Evolutionary conservation across 1,284 basidiomycete genomes (phyloP), one percentile per base, ranked within the genome.

Genomic region (Mycena citricolor): DNA sequence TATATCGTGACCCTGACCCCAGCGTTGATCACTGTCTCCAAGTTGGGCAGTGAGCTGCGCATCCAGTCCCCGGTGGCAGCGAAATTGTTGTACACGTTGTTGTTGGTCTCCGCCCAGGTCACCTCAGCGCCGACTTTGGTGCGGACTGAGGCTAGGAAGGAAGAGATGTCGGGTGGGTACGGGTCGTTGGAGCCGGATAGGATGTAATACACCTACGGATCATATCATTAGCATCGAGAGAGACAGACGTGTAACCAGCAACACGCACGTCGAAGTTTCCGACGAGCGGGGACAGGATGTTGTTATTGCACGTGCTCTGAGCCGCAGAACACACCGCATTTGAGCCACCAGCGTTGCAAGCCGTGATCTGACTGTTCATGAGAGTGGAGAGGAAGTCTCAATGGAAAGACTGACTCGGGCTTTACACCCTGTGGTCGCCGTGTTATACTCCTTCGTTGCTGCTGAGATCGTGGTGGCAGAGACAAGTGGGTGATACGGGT

Each of bases 1-100:
- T 70, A 81, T 25, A 81, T 58, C 29, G 76, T 55, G 28, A 37
- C 17, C 49, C 74, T 54, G 49, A 81, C 79, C 5, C 79, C 79
- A 32, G 79, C 70, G 48, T 82, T 69, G 52, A 83, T 77, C 5
- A 83, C 78, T 19, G 64, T 69, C 59, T 82, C 79, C 16, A 83
- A 62, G 47, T 76, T 55, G 2, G 73, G 76, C 13, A 70, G 59
- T 7, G 77, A 79, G 57, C 73, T 81, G 33, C 72, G 66, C 79
- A 82, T 81, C 79, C 79, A 82, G 47, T 83, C 81, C 22, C 79
- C 51, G 32, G 14, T 39, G 4, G 25, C 10, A 1, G 31, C 44
- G 31, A 29, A 58, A 58, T 39, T 52, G 67, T 69, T 54, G 68
- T 68, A 47, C 55, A 73, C 51, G 10, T 42, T 29, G 29, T 17